These are phyloP conservation scores for Castanea crenata DNA, from an alignment of 306 rosid genomes.

Conservation along the genomic window DNA sequence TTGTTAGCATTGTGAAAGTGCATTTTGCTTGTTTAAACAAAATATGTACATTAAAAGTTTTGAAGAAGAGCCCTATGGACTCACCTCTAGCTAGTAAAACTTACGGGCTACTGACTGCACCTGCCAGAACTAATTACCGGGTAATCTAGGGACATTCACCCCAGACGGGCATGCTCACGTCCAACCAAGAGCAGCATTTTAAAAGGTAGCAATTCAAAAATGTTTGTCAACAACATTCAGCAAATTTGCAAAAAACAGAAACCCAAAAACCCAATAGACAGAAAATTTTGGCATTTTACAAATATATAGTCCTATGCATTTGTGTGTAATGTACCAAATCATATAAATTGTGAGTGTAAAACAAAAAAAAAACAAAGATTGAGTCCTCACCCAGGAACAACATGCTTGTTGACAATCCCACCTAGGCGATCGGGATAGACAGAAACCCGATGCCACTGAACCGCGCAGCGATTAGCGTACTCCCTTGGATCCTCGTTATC, in stretches of 20 bases:
- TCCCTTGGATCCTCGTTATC: constrained; percentile 67
- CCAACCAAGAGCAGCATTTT: too few species aligned
- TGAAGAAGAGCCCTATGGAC: neutral
- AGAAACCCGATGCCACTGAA: constrained; percentile 94
- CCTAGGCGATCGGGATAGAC: constrained; percentile 67
- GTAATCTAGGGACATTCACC: too few species aligned
- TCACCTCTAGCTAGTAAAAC: too few species aligned
- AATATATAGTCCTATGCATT: too few species aligned
- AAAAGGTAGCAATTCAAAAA: too few species aligned
- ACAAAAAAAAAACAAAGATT: neutral
- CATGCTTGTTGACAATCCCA: constrained; percentile 39
- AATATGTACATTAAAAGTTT: neutral
- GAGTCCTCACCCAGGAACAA: constrained; percentile 51
- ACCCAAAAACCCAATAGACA: neutral
- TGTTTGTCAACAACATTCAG: too few species aligned
- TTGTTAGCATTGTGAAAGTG: neutral
- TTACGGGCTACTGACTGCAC: rapidly evolving
- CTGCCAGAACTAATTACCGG: too few species aligned
- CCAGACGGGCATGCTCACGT: too few species aligned
- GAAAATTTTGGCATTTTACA: too few species aligned
- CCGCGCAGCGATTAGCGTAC: constrained; percentile 61
- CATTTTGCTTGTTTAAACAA: neutral
- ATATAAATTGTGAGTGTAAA: neutral
- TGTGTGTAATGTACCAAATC: neutral
- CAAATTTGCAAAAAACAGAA: too few species aligned